phyloP scores from a whole-genome alignment of 2,329 filamentous ascomycete species.

The Westerdykella ornata region DNA sequence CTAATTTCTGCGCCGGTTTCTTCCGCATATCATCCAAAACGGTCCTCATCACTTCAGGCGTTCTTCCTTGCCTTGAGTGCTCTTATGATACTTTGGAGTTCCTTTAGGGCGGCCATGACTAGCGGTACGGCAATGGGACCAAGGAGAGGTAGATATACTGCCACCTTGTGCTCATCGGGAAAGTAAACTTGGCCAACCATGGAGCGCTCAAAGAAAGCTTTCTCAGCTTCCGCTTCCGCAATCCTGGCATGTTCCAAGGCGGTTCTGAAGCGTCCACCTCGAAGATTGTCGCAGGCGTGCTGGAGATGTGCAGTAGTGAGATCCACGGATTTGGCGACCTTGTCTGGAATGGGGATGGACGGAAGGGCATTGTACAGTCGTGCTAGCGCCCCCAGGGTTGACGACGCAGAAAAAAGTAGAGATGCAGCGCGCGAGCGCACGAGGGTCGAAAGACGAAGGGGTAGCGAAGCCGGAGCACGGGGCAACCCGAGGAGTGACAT shows the following conservation, averaged over 20 bases:
- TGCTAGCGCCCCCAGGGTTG: slow-evolving; percentile 86
- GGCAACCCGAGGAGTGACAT: slow-evolving; percentile 82
- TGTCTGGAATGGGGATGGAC: slow-evolving; percentile 83
- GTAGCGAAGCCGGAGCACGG: slow-evolving; percentile 67
- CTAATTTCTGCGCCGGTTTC: too few species aligned
- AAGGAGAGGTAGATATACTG: slow-evolving; percentile 85
- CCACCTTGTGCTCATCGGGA: slow-evolving; percentile 95
- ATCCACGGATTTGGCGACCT: slow-evolving; percentile 78
- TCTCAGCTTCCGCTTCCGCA: slow-evolving; percentile 82
- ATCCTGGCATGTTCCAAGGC: slow-evolving; percentile 75
- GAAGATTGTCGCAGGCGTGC: slow-evolving; percentile 65
- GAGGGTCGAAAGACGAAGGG: slow-evolving; percentile 76
- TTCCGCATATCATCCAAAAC: too few species aligned
- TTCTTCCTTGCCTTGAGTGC: background rate
- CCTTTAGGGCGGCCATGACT: slow-evolving; percentile 74
- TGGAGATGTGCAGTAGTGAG: slow-evolving; percentile 72
- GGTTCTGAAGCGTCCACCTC: slow-evolving; percentile 52
- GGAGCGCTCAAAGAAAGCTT: slow-evolving; percentile 95
- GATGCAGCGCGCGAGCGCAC: slow-evolving; percentile 80
- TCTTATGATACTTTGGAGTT: slow-evolving; percentile 53
- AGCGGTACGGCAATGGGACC: slow-evolving; percentile 88
- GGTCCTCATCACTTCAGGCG: background rate
- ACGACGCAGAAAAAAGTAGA: slow-evolving; percentile 80
- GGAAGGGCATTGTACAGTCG: slow-evolving; percentile 76
- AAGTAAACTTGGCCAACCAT: slow-evolving; percentile 99